Evolutionary conservation across 1,284 basidiomycete species (phyloP).

Genomic region (Anthracocystis walkeri): DNA sequence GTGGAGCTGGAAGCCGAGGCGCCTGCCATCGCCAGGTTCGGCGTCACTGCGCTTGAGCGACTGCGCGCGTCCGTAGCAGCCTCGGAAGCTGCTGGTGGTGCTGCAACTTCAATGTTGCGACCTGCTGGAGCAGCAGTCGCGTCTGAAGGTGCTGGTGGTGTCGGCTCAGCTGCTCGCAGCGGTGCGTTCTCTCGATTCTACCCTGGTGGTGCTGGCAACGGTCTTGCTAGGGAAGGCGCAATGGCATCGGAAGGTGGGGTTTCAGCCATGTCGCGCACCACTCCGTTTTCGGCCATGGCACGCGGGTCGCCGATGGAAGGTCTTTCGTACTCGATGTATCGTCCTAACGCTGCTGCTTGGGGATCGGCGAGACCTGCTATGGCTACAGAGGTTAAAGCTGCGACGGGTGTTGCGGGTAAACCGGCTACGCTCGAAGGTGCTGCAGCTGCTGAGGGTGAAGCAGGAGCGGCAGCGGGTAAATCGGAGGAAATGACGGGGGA

Average conservation of each 20-base stretch:
- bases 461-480: too few species aligned
- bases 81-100: constrained; percentile 7
- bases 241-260: background rate
- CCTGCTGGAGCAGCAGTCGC: too few species aligned
- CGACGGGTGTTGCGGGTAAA: background rate
- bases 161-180: background rate
- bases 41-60: background rate
- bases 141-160: background rate
- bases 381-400: constrained; percentile 2
- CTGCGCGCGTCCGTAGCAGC: constrained; percentile 5
- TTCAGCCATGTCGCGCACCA: too few species aligned
- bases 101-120: background rate
- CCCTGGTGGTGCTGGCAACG: background rate
- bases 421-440: constrained; percentile 14
- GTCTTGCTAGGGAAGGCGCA: background rate
- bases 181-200: too few species aligned
- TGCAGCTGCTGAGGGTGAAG: constrained; percentile 1
- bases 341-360: background rate
- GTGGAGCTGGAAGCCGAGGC: constrained; percentile 6
- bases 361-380: constrained; percentile 15
- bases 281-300: too few species aligned
- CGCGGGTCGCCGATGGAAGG: too few species aligned
- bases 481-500: background rate
- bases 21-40: background rate
- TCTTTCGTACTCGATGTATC: background rate